Conservation (phyloP, 257 asterid species). For the Cruciata laevipes region DNA sequence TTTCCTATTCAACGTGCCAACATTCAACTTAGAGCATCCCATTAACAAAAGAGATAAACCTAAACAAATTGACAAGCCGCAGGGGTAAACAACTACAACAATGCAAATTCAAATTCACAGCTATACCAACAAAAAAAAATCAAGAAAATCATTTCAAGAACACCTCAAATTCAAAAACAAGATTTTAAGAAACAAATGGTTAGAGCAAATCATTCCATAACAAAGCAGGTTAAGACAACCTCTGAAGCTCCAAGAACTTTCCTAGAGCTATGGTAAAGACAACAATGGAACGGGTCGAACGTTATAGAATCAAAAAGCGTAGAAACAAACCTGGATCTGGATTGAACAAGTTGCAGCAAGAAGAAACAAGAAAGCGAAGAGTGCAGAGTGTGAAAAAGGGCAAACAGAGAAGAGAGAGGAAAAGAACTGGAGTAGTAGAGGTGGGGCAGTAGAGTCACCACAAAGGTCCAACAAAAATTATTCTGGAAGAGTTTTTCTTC, state of each 20-base stretch:
- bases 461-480: neutral
- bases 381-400: slow-evolving; percentile 4
- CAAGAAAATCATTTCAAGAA: slow-evolving; percentile 6
- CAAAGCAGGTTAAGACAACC: neutral
- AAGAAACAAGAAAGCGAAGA: slow-evolving; percentile 7
- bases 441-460: neutral
- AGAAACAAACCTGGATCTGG: slow-evolving; percentile 52
- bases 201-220: neutral
- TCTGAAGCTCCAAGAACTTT: slow-evolving; percentile 3
- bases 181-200: slow-evolving; percentile 11
- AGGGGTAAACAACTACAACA: neutral
- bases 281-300: slow-evolving; percentile 14
- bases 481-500: neutral
- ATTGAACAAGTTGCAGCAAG: slow-evolving; percentile 22
- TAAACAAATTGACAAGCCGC: neutral
- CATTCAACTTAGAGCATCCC: neutral
- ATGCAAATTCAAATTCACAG: neutral
- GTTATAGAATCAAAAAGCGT: slow-evolving; percentile 3
- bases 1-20: neutral
- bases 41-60: slow-evolving; percentile 6
- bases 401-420: neutral
- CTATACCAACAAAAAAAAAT: neutral
- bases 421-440: neutral
- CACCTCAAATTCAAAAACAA: neutral
- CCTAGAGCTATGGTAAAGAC: neutral